Percentiles rank a stretch among this genome's conserved stretches.
Conservation (phyloP, 352 stramenopile genomes). For the Globisporangium orthogonon region DNA sequence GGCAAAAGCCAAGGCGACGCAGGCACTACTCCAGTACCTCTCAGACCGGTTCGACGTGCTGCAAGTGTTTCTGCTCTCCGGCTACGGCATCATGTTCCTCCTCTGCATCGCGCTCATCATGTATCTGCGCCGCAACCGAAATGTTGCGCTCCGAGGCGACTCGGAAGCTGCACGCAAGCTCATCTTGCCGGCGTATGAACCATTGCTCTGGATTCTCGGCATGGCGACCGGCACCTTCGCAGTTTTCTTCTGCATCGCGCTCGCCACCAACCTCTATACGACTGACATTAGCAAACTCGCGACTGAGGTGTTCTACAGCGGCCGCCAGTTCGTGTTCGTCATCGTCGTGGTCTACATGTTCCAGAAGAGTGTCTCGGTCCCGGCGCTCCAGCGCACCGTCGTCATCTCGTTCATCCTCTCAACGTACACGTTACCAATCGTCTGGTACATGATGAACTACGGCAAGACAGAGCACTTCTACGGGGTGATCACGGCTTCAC, state of each 20-base stretch:
- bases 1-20: slow-evolving; percentile 1
- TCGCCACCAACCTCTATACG: slow-evolving; percentile 27
- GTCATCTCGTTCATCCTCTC: slow-evolving; percentile 24
- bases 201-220: slow-evolving; percentile 50
- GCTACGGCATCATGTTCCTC: slow-evolving; percentile 39
- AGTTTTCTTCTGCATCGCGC: slow-evolving; percentile 22
- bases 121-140: slow-evolving; percentile 55
- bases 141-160: slow-evolving; percentile 42
- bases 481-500: background rate
- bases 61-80: slow-evolving; percentile 31
- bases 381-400: slow-evolving; percentile 27
- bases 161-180: slow-evolving; percentile 43
- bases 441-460: slow-evolving; percentile 9
- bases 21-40: slow-evolving; percentile 10
- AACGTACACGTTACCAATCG: slow-evolving; percentile 30
- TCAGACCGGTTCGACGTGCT: slow-evolving; percentile 29
- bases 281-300: slow-evolving; percentile 16
- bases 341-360: slow-evolving; percentile 44
- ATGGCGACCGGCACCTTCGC: slow-evolving; percentile 28
- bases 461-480: background rate
- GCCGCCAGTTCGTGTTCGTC: slow-evolving; percentile 33
- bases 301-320: slow-evolving; percentile 45
- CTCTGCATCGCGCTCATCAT: slow-evolving; percentile 33
- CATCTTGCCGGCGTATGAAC: slow-evolving; percentile 61
- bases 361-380: slow-evolving; percentile 31